A percentile compares a stretch with the other conserved stretches of the same genome.
These are phyloP conservation scores for Coemansia sp. DNA, from an alignment of 192 early-diverging fungal genomes.

Conservation along the genomic window DNA sequence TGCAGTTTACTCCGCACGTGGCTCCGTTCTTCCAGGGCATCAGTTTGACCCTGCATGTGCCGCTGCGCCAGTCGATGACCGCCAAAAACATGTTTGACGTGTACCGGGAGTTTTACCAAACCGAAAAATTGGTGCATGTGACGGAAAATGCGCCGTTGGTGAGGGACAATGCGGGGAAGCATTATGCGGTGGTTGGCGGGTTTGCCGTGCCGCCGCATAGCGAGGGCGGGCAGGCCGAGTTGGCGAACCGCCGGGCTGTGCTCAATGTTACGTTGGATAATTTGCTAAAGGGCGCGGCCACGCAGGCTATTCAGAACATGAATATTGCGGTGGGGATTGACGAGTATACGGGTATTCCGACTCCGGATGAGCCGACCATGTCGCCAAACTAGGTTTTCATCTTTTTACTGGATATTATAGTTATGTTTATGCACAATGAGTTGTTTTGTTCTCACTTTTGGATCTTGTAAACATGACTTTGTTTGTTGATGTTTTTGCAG, in stretches of 20 bases:
- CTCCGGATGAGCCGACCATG: constrained; percentile 24
- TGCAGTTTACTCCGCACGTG: constrained; percentile 89
- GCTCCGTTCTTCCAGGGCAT: constrained; percentile 95
- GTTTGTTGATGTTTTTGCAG: no score
- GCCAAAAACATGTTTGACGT: constrained; percentile 68
- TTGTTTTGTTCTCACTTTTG: no score
- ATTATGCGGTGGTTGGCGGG: constrained; percentile 88
- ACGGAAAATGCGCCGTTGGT: constrained; percentile 78
- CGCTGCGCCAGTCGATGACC: constrained; percentile 72
- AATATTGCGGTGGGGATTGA: constrained; percentile 89
- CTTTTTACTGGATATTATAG: neutral
- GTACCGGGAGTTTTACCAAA: constrained; percentile 69
- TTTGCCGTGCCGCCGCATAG: constrained; percentile 71
- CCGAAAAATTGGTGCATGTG: constrained; percentile 83
- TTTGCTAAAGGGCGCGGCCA: constrained; percentile 96
- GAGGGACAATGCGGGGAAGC: constrained; percentile 83
- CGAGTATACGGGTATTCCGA: constrained; percentile 89
- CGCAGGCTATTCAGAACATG: constrained; percentile 97
- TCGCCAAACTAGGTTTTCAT: constrained; percentile 11
- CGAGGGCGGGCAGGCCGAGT: constrained; percentile 17
- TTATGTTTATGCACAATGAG: no score
- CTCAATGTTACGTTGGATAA: constrained; percentile 94
- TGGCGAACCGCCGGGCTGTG: constrained; percentile 75
- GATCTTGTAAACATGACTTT: no score
- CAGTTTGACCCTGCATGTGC: constrained; percentile 82